Evolutionary conservation across 768 basidiomycete species (phyloP).

Genomic region (Suillus alpinus): DNA sequence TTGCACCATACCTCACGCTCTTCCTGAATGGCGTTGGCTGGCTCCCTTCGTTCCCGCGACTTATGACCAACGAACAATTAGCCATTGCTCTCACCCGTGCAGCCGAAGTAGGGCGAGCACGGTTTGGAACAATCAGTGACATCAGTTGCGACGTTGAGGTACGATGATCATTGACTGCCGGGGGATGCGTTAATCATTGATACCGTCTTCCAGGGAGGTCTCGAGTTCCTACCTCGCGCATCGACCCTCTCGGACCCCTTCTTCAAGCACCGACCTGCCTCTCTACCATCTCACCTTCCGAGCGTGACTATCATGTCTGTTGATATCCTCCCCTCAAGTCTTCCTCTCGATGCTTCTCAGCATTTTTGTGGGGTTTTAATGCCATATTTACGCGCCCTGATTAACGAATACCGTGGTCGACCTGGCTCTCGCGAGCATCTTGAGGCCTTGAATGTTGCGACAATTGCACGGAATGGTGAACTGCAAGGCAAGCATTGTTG

Average conservation of each 20-base stretch:
- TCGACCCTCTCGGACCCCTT: conserved; percentile 80
- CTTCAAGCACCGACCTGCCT: conserved; percentile 48
- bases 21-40: conserved; percentile 88
- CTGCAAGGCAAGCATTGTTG: conserved; percentile 54
- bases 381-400: conserved; percentile 64
- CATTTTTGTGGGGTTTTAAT: conserved; percentile 68
- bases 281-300: conserved; percentile 45
- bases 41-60: conserved; percentile 71
- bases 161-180: conserved; percentile 12
- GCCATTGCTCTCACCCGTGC: conserved; percentile 47
- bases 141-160: conserved; percentile 88
- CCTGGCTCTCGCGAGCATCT: conserved; percentile 20
- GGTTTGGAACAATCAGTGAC: conserved; percentile 77
- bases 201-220: conserved; percentile 56
- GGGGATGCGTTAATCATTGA: background rate
- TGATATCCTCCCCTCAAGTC: conserved; percentile 84
- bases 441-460: conserved; percentile 63
- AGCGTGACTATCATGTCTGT: conserved; percentile 81
- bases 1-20: conserved; percentile 83
- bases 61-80: conserved; percentile 71
- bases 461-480: conserved; percentile 59
- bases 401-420: conserved; percentile 39
- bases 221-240: conserved; percentile 75
- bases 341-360: conserved; percentile 77
- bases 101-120: conserved; percentile 45